Base-by-base conservation (phyloP, 371 early-diverging fungal genomes). In the Syncephalis fuscata region DNA sequence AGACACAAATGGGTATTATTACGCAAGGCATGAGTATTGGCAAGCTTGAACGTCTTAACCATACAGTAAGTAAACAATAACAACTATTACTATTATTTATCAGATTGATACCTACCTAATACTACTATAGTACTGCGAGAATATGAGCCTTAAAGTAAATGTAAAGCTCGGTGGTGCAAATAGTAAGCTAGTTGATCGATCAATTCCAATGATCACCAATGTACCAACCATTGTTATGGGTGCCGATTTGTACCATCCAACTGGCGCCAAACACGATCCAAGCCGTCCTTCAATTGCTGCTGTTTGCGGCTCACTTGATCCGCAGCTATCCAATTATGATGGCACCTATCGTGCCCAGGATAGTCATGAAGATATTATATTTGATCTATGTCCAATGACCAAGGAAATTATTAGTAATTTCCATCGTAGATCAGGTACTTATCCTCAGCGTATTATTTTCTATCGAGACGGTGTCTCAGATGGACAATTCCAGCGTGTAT, bases 1-100 rank as follows among this genome's bases (percentile, higher is more conserved):
- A 98, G 62, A 91, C 92, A 2, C 75, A 82, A 24, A 68, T 89
- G 45, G 90, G 93, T 25, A 65, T 92, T 26, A 78, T 83, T 1
- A 87, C 95, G 2, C 97, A 96, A 66, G 96, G 97, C 64, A 65
- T 96, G 45, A 80, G 85, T 54, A 62, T 68, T 5, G 81, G 78
- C 64, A 82, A 95, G 59, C 51, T 82, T 22, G 55, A 55, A 36
- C 54, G 63, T 9, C 62, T 75, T 32, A 74, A 73, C 50, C 54
- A 73, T n/a, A n/a, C n/a, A n/a, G n/a, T n/a, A n/a, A n/a, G n/a
- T n/a, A n/a, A n/a, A n/a, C n/a, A n/a, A n/a, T n/a, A n/a, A n/a
- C n/a, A n/a, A n/a, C n/a, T n/a, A n/a, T n/a, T n/a, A n/a, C n/a
- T n/a, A n/a, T n/a, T n/a, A n/a, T n/a, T n/a, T n/a, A n/a, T n/a